Evolutionary conservation across 441 rosid genomes (phyloP), one percentile per base, ranked within the genome.

Genomic region (Mallotus repandus): DNA sequence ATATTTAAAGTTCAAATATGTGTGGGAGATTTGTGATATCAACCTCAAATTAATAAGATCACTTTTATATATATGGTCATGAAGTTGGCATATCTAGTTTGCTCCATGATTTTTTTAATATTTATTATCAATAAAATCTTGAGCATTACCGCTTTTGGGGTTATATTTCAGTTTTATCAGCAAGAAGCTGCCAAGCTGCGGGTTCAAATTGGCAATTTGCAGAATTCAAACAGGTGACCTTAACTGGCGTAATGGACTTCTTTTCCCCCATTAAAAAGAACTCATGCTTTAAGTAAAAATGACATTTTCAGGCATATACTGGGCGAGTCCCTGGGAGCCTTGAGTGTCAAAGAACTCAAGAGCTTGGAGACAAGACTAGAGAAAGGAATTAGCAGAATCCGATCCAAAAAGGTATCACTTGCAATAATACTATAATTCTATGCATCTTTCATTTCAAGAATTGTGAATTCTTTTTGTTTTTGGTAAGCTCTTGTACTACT

Each of bases 161-260:
- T 43, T 4, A 1, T 38, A 41, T 68, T 67, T 72, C 84, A 95
- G 99, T 88, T 65, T 77, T 95, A 95, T 79, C 94, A 89, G 77
- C 92, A 91, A 89, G 98, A 95, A 87, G 83, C 98, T 9, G 86
- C 81, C 69, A 92, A 88, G 71, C 81, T 95, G 62, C 91, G 97
- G 29, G 67, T 12, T 8, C 89, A 89, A 65, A 95, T 95, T 57
- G 76, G 83, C 69, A 89, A 83, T 75, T 63, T 95, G 83, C 98
- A 88, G 81, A 87, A 86, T 53, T 48, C 87, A 3, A 95, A 92
- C 90, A 89, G 97, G 99, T 91, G 63, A 68, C 18, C 15, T 52
- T 54, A 18, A 16, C 18, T 54, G 58, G 8, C 58, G 10, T 54
- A 2, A 15, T 38, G 41, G 41, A 38, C 41, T 4, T 15, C 12